A percentile compares a stretch with the other conserved stretches of the same genome.
Evolutionary conservation across 371 early-diverging fungal genomes (phyloP).

Genomic region (Fennellomyces sp.): DNA sequence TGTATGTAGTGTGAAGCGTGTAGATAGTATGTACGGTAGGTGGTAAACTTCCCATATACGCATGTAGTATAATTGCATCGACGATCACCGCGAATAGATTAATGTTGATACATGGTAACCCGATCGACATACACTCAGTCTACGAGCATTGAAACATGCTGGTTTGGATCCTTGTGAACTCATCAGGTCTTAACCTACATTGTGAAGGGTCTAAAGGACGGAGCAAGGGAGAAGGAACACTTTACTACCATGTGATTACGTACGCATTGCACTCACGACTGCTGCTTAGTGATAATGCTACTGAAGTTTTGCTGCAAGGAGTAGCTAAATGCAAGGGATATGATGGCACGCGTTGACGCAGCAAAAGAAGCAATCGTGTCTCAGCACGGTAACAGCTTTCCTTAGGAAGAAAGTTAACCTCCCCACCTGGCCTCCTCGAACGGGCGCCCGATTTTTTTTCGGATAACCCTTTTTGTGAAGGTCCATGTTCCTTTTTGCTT

Average conservation of each 20-base stretch:
- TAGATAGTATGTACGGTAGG: not conserved
- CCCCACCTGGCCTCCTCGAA: not conserved
- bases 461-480: not conserved
- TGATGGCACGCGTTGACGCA: slow-evolving; percentile 11
- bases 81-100: not conserved
- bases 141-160: too few relatives aligned
- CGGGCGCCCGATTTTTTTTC: not conserved
- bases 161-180: too few relatives aligned
- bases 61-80: not conserved
- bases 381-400: too few relatives aligned
- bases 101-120: not conserved
- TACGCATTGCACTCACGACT: not conserved
- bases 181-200: too few relatives aligned
- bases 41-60: not conserved
- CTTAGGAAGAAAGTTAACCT: not conserved
- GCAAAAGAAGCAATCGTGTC: not conserved
- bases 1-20: too few relatives aligned
- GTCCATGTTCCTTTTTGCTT: not conserved
- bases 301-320: not conserved
- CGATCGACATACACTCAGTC: not conserved
- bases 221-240: too few relatives aligned
- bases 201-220: too few relatives aligned
- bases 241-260: not conserved
- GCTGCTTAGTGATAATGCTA: not conserved
- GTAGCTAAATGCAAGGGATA: slow-evolving; percentile 2